These are phyloP conservation scores for Sporothrix phasma DNA, from an alignment of 2,329 filamentous ascomycete genomes.

Conservation along the genomic window DNA sequence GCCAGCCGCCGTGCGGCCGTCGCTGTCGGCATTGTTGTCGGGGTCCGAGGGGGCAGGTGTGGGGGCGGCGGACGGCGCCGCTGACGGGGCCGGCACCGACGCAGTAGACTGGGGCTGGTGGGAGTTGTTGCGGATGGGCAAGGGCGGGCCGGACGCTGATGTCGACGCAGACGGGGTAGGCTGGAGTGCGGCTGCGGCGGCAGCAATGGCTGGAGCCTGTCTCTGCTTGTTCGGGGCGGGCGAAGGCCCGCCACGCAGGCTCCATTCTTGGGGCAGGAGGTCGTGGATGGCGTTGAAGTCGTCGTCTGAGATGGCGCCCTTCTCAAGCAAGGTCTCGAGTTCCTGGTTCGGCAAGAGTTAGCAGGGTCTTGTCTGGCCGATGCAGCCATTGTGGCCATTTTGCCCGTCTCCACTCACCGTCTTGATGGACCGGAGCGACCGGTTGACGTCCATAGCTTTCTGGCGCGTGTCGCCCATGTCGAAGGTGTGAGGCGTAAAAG, in stretches of 20 bases:
- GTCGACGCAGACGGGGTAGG: constrained; percentile 13
- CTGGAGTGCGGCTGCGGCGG: not conserved
- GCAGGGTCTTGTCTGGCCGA: not conserved
- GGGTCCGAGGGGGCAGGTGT: constrained; percentile 26
- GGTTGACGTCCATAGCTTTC: constrained; percentile 60
- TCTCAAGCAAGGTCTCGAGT: constrained; percentile 56
- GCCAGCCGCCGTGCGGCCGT: constrained; percentile 50
- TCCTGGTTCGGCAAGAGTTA: constrained; percentile 5
- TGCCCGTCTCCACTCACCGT: constrained; percentile 44
- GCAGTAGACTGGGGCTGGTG: constrained; percentile 30
- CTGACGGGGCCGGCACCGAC: constrained; percentile 30
- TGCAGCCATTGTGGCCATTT: no score
- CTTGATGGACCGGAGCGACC: constrained; percentile 79
- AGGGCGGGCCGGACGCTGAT: no score
- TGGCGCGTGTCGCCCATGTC: constrained; percentile 31
- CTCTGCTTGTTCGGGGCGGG: not conserved
- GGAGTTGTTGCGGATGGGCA: constrained; percentile 28
- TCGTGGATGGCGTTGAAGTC: constrained; percentile 65
- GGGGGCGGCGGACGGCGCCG: constrained; percentile 31
- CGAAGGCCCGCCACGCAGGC: constrained; percentile 39
- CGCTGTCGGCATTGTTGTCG: not conserved
- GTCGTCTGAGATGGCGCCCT: constrained; percentile 64
- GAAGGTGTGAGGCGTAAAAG: not conserved
- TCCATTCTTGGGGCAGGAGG: constrained; percentile 63
- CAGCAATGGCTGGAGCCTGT: not conserved